Base-by-base conservation (phyloP, 2,329 filamentous ascomycete species). In the Curvularia sp. region DNA sequence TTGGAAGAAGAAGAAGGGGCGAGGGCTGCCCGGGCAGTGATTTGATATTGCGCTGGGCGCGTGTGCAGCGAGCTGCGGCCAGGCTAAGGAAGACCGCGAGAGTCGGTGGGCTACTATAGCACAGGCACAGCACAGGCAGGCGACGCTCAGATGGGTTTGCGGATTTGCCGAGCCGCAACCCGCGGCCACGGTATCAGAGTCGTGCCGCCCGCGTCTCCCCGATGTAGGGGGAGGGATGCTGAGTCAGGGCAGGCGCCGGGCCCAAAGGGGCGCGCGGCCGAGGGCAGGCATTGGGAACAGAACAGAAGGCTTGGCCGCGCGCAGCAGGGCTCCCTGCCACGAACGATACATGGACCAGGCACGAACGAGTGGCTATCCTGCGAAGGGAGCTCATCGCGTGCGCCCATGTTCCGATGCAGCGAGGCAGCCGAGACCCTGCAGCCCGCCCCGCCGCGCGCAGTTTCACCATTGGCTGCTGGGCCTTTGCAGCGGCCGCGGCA, bases 161-260 rank as follows among this genome's bases (percentile, higher is more conserved):
- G 63, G 61, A 61, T 62, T 51, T 64, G 57, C 63, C 60, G 62
- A 65, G 55, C 62, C 61, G 64, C 58, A 38, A 57, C 58, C 64
- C 64, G 61, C 53, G 38, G 58, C 62, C 60, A 62, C 62, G 64
- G 64, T 56, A 60, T 57, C 57, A 53, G 58, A 60, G 35, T 53
- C 41, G 44, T 57, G 38, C 39, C 53, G 57, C 58, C 57, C 63
- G 58, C 56, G 51, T 38, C 38, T 58, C 61, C 61, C 54, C 58
- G 58, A 58, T 41, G 35, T 59, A 53, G 59, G 53, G 54, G 54
- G 57, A 35, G 47, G 48, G 44, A 22, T 39, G 52, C 30, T 57
- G 55, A 51, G 43, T 62, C 42, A 35, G 15, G 43, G 50, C 49
- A 31, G 15, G 46, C 62, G 24, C 24, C 18, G 1, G 63, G 51